Evolutionary conservation across 1,284 basidiomycete genomes (phyloP), one percentile per base, ranked within the genome.

Genomic region (Takashimella koratensis): DNA sequence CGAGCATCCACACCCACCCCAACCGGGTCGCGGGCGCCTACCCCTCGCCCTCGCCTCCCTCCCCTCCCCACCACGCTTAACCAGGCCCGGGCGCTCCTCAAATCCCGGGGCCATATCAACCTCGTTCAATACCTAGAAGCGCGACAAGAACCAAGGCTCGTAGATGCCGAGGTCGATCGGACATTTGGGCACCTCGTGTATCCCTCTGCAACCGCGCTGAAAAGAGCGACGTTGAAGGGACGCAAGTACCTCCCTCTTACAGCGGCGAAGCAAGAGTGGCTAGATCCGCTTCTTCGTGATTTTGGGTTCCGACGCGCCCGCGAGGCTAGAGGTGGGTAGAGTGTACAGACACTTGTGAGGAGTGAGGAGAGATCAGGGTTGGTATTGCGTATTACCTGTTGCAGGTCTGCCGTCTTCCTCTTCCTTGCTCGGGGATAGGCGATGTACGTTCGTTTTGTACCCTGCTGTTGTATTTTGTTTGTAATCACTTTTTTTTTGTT

Each of bases 231-330:
- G 4, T 52, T 27, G 22, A 46, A 55, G 36, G 36, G 56, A 11
- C 45, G 51, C 20, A 60, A 60, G 40, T 65, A 60, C 40, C 57
- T 59, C 13, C 36, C 49, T 12, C 54, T 67, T 23, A 45, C 25
- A 3, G 30, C 44, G 21, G 67, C 61, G 25, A 71, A 68, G 54
- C 45, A 25, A 2, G 69, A 71, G 45, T 72, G 68, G 69, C 57
- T 74, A 11, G 57, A 70, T 46, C 71, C 71, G 16, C 58, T 74
- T 0, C 58, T 74, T 51, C 62, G 59, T 52, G 65, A 70, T 54
- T 70, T 67, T 50, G 64, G 65, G 10, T 57, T 64, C 45, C 24
- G 13, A 21, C 45, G 45, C 25, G 6, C 44, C 16, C 22, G 5
- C 24, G 22, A 8, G 10, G 12, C 21, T 19, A 47, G 30, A 36